Percentiles rank a stretch among this genome's conserved stretches.
Conservation (phyloP, 2,329 filamentous ascomycete genomes). For the Monosporascus sp. region DNA sequence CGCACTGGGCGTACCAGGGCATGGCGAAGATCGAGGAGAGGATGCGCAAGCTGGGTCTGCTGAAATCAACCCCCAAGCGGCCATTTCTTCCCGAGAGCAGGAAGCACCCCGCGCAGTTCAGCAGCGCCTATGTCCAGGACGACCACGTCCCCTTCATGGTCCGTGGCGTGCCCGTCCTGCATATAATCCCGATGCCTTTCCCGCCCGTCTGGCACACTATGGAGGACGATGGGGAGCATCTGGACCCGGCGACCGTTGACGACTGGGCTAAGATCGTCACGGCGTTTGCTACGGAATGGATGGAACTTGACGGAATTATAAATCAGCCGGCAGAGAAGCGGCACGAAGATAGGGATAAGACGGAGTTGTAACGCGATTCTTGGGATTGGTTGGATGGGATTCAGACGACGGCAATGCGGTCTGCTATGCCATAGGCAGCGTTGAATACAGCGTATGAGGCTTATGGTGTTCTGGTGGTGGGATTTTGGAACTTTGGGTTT, state of each 20-base stretch:
- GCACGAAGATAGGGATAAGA: neutral
- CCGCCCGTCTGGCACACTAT: constrained; percentile 82
- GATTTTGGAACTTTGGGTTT: too few species aligned
- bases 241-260: constrained; percentile 72
- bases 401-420: neutral
- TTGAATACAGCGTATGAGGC: too few species aligned
- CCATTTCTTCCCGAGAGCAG: constrained; percentile 62
- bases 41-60: constrained; percentile 59
- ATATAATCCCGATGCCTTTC: constrained; percentile 82
- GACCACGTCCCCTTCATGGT: constrained; percentile 90
- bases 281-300: constrained; percentile 85
- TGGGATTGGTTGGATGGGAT: too few species aligned
- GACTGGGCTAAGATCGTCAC: constrained; percentile 86
- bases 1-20: constrained; percentile 85
- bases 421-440: neutral
- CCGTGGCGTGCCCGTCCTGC: constrained; percentile 80
- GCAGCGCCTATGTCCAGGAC: constrained; percentile 59
- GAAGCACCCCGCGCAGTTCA: constrained; percentile 46
- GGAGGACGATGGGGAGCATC: constrained; percentile 74
- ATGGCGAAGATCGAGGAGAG: constrained; percentile 71
- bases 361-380: neutral
- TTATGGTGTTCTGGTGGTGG: too few species aligned
- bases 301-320: constrained; percentile 57
- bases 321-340: constrained; percentile 6
- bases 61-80: constrained; percentile 39